phyloP scores from a whole-genome alignment of 2,329 filamentous ascomycete genomes.

The Dothiorella sarmentorum region DNA sequence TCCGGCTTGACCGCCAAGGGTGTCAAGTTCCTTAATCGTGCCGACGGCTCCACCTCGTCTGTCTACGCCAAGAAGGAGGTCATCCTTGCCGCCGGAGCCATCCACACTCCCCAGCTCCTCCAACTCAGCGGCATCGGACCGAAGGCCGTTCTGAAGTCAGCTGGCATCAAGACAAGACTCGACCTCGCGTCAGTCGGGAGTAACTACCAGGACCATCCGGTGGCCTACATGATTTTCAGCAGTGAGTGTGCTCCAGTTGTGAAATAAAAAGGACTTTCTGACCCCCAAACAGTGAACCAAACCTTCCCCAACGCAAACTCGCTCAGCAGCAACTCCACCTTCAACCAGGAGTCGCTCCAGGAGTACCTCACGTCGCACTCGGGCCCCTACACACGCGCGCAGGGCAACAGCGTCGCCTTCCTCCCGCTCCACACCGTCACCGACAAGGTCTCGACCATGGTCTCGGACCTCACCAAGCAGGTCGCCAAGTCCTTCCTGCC shows the following conservation, averaged over 20 bases:
- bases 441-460: conserved; percentile 6
- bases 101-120: conserved; percentile 29
- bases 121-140: conserved; percentile 32
- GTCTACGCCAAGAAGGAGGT: conserved; percentile 25
- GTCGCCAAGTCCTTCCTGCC: conserved; percentile 25
- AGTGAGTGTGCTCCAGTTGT: too few relatives aligned
- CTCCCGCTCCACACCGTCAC: conserved; percentile 22
- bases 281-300: background rate
- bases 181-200: conserved; percentile 23
- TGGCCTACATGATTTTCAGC: background rate
- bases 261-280: too few relatives aligned
- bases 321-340: background rate
- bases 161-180: conserved; percentile 24
- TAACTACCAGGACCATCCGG: conserved; percentile 20
- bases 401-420: conserved; percentile 21
- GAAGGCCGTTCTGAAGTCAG: conserved; percentile 23
- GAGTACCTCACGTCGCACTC: background rate
- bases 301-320: conserved; percentile 1
- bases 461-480: conserved; percentile 23
- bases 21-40: conserved; percentile 5
- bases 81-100: conserved; percentile 27
- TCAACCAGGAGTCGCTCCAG: background rate
- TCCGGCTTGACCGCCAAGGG: background rate
- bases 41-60: conserved; percentile 18
- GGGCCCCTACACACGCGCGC: conserved; percentile 1